phyloP scores from a whole-genome alignment of 2,329 filamentous ascomycete genomes.

The Clonostachys rhizophaga region DNA sequence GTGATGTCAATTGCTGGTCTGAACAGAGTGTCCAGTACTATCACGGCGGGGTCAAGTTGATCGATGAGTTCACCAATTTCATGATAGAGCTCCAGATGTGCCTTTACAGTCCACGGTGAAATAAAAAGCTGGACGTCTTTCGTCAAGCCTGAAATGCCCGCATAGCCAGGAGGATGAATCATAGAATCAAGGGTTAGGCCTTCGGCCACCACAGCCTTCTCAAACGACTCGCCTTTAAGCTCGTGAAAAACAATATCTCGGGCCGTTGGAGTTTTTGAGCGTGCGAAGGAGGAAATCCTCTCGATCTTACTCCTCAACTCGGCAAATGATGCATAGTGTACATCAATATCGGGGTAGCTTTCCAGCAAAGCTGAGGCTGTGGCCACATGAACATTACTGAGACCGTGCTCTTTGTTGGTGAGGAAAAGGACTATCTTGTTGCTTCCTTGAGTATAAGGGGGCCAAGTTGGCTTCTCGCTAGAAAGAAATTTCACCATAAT shows the following conservation, averaged over 20 bases:
- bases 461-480: too few relatives aligned
- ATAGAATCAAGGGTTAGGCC: not conserved
- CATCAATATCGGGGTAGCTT: constrained; percentile 19
- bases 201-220: not conserved
- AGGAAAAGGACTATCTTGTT: constrained; percentile 26
- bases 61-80: constrained; percentile 15
- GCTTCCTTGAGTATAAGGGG: constrained; percentile 5
- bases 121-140: constrained; percentile 11
- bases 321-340: constrained; percentile 27
- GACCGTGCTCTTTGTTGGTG: constrained; percentile 21
- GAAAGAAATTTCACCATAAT: too few relatives aligned
- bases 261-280: constrained; percentile 5
- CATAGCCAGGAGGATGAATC: constrained; percentile 8
- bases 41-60: constrained; percentile 20
- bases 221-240: constrained; percentile 8
- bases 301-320: constrained; percentile 5
- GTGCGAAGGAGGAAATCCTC: constrained; percentile 6
- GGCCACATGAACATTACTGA: constrained; percentile 28
- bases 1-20: constrained; percentile 14
- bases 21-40: constrained; percentile 23
- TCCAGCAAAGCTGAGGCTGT: constrained; percentile 24
- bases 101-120: constrained; percentile 19
- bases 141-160: constrained; percentile 5
- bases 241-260: constrained; percentile 14
- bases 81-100: constrained; percentile 19